Conservation (phyloP, 2,329 filamentous ascomycete species). For the Cercospora zeina region DNA sequence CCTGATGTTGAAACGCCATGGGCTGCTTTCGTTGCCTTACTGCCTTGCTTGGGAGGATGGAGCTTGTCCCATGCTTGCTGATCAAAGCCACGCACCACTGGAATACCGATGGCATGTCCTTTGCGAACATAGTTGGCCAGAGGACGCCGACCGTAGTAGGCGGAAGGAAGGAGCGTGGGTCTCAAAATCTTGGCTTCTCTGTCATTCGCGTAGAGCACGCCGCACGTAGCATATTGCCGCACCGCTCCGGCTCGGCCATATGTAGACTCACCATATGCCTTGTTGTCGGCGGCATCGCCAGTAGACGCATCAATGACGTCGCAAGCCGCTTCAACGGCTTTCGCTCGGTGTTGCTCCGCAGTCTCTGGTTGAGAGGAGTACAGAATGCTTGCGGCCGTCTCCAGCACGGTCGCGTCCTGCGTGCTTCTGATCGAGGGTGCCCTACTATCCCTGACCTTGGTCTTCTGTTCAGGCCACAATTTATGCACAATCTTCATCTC, state of each 20-base stretch:
- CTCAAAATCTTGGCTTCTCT: slow-evolving; percentile 81
- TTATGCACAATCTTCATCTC: slow-evolving; percentile 87
- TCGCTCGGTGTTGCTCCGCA: slow-evolving; percentile 47
- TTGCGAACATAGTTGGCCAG: slow-evolving; percentile 78
- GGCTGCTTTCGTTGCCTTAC: slow-evolving; percentile 46
- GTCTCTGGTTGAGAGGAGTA: slow-evolving; percentile 43
- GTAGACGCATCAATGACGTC: slow-evolving; percentile 53
- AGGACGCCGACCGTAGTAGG: slow-evolving; percentile 78
- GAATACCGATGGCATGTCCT: slow-evolving; percentile 77
- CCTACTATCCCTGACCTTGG: slow-evolving; percentile 52
- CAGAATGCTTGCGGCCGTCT: slow-evolving; percentile 33
- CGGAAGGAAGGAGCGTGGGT: slow-evolving; percentile 79
- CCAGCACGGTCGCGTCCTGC: slow-evolving; percentile 16
- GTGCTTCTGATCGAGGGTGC: slow-evolving; percentile 35
- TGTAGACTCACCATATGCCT: slow-evolving; percentile 48
- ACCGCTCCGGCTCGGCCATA: slow-evolving; percentile 49
- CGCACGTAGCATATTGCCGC: slow-evolving; percentile 68
- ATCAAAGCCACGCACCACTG: slow-evolving; percentile 88
- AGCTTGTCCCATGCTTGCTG: slow-evolving; percentile 72
- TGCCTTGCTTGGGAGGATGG: slow-evolving; percentile 56
- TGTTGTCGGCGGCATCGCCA: slow-evolving; percentile 53
- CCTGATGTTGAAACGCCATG: slow-evolving; percentile 50
- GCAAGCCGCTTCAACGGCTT: slow-evolving; percentile 48
- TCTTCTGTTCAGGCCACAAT: slow-evolving; percentile 72
- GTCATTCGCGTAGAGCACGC: slow-evolving; percentile 82